Evolutionary conservation across 1,139 yeast genomes (phyloP).

Genomic region (Lodderomyces oxycetoniae): DNA sequence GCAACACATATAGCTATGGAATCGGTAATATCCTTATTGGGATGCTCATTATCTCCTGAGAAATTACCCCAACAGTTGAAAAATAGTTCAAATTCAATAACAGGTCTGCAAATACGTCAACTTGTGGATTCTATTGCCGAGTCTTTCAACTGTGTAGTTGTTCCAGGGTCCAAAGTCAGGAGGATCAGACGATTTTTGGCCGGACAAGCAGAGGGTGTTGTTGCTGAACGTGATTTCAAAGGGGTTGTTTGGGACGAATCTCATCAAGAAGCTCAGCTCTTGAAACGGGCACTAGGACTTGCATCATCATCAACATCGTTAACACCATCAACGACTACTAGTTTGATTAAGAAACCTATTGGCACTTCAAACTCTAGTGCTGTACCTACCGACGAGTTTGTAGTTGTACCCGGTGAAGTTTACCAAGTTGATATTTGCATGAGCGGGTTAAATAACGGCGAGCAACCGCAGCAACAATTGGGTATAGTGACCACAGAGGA

Average conservation of each 20-base stretch:
- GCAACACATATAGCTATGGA: constrained; percentile 89
- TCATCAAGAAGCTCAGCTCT: constrained; percentile 63
- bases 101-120: constrained; percentile 64
- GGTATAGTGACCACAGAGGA: constrained; percentile 67
- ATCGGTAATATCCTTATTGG: constrained; percentile 69
- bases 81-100: constrained; percentile 35
- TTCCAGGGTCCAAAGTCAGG: constrained; percentile 90
- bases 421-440: constrained; percentile 79
- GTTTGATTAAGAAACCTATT: constrained; percentile 8
- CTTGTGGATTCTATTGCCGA: constrained; percentile 80
- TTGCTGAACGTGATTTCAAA: constrained; percentile 86
- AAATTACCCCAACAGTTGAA: constrained; percentile 52
- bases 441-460: constrained; percentile 57
- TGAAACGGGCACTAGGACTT: constrained; percentile 23
- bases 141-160: constrained; percentile 74
- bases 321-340: constrained; percentile 21
- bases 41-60: constrained; percentile 70
- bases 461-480: constrained; percentile 28
- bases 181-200: constrained; percentile 89
- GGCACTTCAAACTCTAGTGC: constrained; percentile 38
- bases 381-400: constrained; percentile 72
- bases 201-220: constrained; percentile 89
- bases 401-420: constrained; percentile 76
- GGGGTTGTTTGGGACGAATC: constrained; percentile 90
- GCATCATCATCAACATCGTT: constrained; percentile 33